Base-by-base conservation (phyloP, 371 early-diverging fungal genomes). In the Haplosporangium sp. region DNA sequence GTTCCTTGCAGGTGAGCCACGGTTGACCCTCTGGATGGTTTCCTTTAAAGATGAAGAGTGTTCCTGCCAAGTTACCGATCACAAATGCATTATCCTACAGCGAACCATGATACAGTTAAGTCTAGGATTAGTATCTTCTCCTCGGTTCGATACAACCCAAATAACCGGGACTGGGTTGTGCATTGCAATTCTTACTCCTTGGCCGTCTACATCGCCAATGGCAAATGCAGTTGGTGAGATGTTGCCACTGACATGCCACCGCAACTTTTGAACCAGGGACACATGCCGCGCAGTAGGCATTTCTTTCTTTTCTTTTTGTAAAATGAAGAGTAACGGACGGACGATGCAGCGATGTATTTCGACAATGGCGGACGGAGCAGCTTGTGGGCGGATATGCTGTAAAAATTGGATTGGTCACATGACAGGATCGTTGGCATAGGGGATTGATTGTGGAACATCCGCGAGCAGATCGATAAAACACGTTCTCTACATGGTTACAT, bases 221-320 rank as follows among this genome's bases (percentile, higher is more conserved):
- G 91, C 92, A 37, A 94, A 85, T 0, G 95, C 93, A 68, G 90
- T 88, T 6, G 93, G 92, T 58, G 92, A 89, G 82, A 94, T 91
- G 67, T 92, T 94, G n/a, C 95, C 95, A 29, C 86, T 85, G 69
- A 93, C 94, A 36, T 88, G 85, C 92, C 94, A 94, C 82, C 86
- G 85, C 23, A 93, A 70, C 62, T 92, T 87, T 66, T 91, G 89
- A 13, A 92, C 90, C 41, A 94, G 86, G 29, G 93, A 92, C 45
- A 92, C 80, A 65, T 79, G 73, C 21, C 80, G 69, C 12, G 50
- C 46, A 7, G 66, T 53, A 11, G 80, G 80, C 80, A 79, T 79
- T 20, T 13, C 18, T 50, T 54, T 55, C 13, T 63, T 36, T 36
- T 20, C 1, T 20, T 50, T 16, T 50, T 18, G 16, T 18, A 21